These are phyloP conservation scores for Saccharomycopsis hybrid DNA, from an alignment of 1,139 yeast genomes.

Conservation along the genomic window DNA sequence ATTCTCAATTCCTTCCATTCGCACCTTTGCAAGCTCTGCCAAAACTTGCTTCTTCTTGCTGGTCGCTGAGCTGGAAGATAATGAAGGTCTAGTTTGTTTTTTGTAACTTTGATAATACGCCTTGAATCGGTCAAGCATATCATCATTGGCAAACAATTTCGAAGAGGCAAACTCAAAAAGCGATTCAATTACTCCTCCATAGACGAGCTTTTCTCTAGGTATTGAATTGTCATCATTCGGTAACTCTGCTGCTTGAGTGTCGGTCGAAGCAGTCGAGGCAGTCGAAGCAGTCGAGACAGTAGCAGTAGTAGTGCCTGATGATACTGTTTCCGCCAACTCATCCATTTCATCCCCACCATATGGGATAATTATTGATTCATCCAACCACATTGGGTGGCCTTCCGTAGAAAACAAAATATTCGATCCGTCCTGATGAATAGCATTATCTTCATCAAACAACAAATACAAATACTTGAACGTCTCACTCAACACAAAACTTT, in stretches of 20 bases:
- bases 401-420: conserved; percentile 83
- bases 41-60: neutral
- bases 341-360: conserved; percentile 20
- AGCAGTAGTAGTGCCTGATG: neutral
- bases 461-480: conserved; percentile 79
- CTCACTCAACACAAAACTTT: conserved; percentile 82
- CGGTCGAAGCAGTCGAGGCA: neutral
- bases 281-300: neutral
- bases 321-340: neutral
- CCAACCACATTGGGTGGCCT: conserved; percentile 85
- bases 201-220: neutral
- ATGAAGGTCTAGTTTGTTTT: neutral
- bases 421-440: conserved; percentile 41
- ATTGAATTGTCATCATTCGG: neutral
- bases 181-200: neutral
- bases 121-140: neutral
- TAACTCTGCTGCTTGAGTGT: neutral
- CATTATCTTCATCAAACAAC: conserved; percentile 64
- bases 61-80: neutral
- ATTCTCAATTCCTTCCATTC: conserved; percentile 8
- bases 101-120: neutral
- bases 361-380: conserved; percentile 25
- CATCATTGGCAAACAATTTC: neutral
- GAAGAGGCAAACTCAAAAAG: neutral
- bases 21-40: conserved; percentile 9